Percentiles rank a stretch among this genome's conserved stretches.
Conservation (phyloP, 352 stramenopile species). For the Phytophthora colocasiae region DNA sequence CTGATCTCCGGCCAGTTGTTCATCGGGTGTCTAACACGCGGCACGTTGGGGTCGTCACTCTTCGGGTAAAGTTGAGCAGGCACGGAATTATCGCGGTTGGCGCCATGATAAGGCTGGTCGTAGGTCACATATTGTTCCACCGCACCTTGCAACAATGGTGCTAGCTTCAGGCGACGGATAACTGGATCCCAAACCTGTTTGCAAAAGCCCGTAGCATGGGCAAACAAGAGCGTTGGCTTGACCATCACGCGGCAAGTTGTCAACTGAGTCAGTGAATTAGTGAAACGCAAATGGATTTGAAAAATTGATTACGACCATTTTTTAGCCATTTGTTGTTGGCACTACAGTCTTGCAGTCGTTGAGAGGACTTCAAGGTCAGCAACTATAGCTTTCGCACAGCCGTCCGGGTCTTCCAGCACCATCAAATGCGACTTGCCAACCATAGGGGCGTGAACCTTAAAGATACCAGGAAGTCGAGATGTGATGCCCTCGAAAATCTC, state of each 20-base stretch:
- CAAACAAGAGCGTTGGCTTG: constrained; percentile 52
- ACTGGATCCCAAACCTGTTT: constrained; percentile 57
- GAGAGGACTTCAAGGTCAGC: constrained; percentile 20
- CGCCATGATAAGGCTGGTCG: constrained; percentile 38
- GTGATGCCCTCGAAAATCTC: constrained; percentile 32
- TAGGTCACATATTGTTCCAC: constrained; percentile 32
- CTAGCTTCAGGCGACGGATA: constrained; percentile 41
- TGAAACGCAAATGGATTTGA: constrained; percentile 12
- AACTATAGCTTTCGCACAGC: constrained; percentile 42
- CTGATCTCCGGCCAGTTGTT: constrained; percentile 35
- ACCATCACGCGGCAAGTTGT: constrained; percentile 16
- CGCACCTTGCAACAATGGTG: constrained; percentile 37
- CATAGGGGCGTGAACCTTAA: constrained; percentile 29
- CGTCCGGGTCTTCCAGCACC: constrained; percentile 49
- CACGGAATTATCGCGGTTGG: constrained; percentile 36
- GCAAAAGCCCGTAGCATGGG: constrained; percentile 63
- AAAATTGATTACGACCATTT: constrained; percentile 22
- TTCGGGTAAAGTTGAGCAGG: constrained; percentile 29
- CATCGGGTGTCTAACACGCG: constrained; percentile 32
- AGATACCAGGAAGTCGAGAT: constrained; percentile 32
- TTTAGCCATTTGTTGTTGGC: not conserved
- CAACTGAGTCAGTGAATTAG: constrained; percentile 12
- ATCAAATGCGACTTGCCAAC: constrained; percentile 41
- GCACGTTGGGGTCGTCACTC: constrained; percentile 18
- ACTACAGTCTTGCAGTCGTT: constrained; percentile 16